A percentile compares a stretch with the other conserved stretches of the same genome.
phyloP scores from a whole-genome alignment of 371 early-diverging fungal genomes.

The Spraguea lophii region DNA sequence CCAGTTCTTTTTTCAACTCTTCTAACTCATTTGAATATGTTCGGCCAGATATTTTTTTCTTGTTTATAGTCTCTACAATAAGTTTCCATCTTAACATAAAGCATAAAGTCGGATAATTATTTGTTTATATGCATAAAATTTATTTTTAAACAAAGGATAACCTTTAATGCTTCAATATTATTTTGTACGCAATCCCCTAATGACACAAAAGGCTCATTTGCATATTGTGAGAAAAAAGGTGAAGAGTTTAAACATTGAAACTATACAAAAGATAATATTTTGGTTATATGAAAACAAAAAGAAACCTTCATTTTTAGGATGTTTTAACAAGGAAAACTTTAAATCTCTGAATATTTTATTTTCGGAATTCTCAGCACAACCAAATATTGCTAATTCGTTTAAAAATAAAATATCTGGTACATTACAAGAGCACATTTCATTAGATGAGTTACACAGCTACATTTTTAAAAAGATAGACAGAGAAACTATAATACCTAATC shows the following conservation, averaged over 20 bases:
- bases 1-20: too few species aligned
- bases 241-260: not conserved
- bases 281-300: not conserved
- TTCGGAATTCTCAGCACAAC: not conserved
- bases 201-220: too few species aligned
- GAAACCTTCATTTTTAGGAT: not conserved
- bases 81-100: too few species aligned
- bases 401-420: not conserved
- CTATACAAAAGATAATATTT: not conserved
- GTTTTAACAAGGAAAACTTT: not conserved
- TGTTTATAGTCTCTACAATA: too few species aligned
- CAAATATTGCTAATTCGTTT: not conserved
- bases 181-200: too few species aligned
- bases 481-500: not conserved
- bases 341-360: not conserved
- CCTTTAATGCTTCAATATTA: too few species aligned
- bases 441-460: not conserved
- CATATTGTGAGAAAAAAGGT: too few species aligned
- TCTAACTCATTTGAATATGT: too few species aligned
- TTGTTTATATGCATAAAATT: too few species aligned
- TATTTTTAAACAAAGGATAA: too few species aligned
- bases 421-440: not conserved
- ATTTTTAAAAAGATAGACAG: not conserved
- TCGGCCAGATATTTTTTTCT: too few species aligned
- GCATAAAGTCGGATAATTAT: too few species aligned